Evolutionary conservation across 176 grass and related monocot species (phyloP).

Genomic region (Bromus sterilis): DNA sequence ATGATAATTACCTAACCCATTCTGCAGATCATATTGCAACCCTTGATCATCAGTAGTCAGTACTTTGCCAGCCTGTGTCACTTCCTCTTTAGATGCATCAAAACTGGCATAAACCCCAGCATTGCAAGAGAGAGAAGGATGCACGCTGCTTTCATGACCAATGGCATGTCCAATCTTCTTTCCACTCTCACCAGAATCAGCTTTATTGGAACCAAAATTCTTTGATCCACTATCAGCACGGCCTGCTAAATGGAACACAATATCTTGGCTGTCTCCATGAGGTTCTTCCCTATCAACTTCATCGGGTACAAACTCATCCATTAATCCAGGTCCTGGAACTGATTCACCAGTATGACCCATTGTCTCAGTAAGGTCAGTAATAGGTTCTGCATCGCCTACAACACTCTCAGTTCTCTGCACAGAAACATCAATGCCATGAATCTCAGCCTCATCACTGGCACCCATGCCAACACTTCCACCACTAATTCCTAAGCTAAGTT

Average conservation of each 20-base stretch:
- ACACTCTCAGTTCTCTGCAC: slow-evolving; percentile 76
- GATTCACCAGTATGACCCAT: slow-evolving; percentile 97
- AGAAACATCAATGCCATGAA: slow-evolving; percentile 86
- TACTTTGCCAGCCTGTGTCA: slow-evolving; percentile 62
- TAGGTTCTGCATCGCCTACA: slow-evolving; percentile 82
- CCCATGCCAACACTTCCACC: slow-evolving; percentile 98
- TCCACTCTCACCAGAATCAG: slow-evolving; percentile 92
- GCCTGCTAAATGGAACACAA: slow-evolving; percentile 65
- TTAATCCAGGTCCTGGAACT: slow-evolving; percentile 71
- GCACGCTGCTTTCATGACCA: slow-evolving; percentile 50
- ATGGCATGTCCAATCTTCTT: slow-evolving; percentile 60
- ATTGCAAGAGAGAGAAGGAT: slow-evolving; percentile 93
- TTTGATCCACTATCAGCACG: slow-evolving; percentile 95
- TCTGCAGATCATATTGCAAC: slow-evolving; percentile 56
- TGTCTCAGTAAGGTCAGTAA: slow-evolving; percentile 83
- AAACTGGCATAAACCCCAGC: slow-evolving; percentile 51
- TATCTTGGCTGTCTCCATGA: slow-evolving; percentile 85
- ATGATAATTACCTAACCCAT: slow-evolving; percentile 54
- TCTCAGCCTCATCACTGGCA: slow-evolving; percentile 95
- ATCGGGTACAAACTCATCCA: slow-evolving; percentile 76
- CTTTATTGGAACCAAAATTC: slow-evolving; percentile 71
- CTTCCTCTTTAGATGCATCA: slow-evolving; percentile 77
- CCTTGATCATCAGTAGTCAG: slow-evolving; percentile 33
- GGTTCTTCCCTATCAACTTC: slow-evolving; percentile 57
- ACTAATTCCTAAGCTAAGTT: slow-evolving; percentile 87